A percentile compares a stretch with the other conserved stretches of the same genome.
phyloP scores from a whole-genome alignment of 2,329 filamentous ascomycete species.

The Calonectria hawksworthii region DNA sequence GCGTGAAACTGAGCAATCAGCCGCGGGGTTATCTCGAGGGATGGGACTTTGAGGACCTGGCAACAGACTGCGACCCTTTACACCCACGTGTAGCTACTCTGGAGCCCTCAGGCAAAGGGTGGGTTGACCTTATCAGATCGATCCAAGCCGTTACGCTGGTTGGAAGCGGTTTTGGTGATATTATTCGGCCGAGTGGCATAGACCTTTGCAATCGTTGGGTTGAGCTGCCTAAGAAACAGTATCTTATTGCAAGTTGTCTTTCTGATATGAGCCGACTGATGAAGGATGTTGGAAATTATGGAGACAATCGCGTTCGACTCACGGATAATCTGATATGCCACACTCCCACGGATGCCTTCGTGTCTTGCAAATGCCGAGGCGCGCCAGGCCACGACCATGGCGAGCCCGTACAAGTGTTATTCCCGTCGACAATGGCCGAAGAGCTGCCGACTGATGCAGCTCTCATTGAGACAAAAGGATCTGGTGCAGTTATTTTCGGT shows the following conservation, averaged over 20 bases:
- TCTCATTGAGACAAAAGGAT: not conserved
- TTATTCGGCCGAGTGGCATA: constrained; percentile 28
- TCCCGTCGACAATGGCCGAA: not conserved
- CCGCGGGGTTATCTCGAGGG: constrained; percentile 44
- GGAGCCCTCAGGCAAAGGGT: constrained; percentile 24
- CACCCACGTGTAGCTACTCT: constrained; percentile 39
- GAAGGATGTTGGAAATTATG: not conserved
- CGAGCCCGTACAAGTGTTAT: not conserved
- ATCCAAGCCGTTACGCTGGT: constrained; percentile 41
- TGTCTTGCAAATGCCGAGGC: not conserved
- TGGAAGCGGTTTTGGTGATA: constrained; percentile 39
- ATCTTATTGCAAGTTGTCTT: constrained; percentile 15
- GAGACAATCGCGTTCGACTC: not conserved
- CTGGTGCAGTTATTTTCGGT: constrained; percentile 1
- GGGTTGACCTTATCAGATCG: constrained; percentile 42
- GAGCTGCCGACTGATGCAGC: not conserved
- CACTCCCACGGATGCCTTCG: not conserved
- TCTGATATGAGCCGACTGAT: not conserved
- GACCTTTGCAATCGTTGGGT: constrained; percentile 14
- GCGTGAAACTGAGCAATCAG: constrained; percentile 15
- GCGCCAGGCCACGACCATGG: not conserved
- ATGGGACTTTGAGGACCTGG: constrained; percentile 48
- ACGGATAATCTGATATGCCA: not conserved
- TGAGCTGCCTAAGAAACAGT: constrained; percentile 19
- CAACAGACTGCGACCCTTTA: constrained; percentile 26